Percentiles rank a stretch among this genome's conserved stretches.
Evolutionary conservation across 2,329 filamentous ascomycete genomes (phyloP).

Genomic region (Trichoderma koningiopsis): DNA sequence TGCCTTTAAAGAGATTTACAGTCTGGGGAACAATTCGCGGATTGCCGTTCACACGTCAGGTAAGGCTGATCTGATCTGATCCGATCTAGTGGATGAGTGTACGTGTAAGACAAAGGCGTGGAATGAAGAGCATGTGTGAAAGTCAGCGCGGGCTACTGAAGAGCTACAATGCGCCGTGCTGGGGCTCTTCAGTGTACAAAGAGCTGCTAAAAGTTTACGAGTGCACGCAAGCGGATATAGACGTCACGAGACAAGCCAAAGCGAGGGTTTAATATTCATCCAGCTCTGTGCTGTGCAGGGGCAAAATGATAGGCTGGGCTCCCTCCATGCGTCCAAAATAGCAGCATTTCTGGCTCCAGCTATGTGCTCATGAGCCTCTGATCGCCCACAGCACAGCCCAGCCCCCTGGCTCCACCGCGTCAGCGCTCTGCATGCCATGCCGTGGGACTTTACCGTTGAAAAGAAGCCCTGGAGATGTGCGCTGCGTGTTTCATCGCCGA

Average conservation of each 20-base stretch:
- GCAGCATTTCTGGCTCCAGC: neutral
- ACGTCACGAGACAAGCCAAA: neutral
- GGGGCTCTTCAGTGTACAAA: neutral
- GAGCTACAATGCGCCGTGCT: neutral
- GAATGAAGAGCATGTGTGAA: neutral
- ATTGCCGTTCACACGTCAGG: neutral
- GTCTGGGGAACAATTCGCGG: neutral
- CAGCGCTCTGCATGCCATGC: constrained; percentile 15
- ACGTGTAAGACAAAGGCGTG: neutral
- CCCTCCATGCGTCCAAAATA: constrained; percentile 3
- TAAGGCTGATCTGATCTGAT: neutral
- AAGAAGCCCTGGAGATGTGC: neutral
- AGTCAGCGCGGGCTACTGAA: neutral
- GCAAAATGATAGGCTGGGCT: neutral
- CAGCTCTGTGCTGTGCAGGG: neutral
- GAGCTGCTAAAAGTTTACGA: neutral
- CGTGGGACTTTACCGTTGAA: neutral
- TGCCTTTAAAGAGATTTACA: neutral
- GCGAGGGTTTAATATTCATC: neutral
- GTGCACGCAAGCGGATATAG: neutral
- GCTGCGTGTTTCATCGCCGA: neutral
- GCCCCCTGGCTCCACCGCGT: constrained; percentile 20
- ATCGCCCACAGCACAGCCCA: constrained; percentile 25
- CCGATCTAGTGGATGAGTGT: neutral
- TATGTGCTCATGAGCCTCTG: neutral